Base-by-base conservation (phyloP, 2,329 filamentous ascomycete species). In the Colletotrichum musae region DNA sequence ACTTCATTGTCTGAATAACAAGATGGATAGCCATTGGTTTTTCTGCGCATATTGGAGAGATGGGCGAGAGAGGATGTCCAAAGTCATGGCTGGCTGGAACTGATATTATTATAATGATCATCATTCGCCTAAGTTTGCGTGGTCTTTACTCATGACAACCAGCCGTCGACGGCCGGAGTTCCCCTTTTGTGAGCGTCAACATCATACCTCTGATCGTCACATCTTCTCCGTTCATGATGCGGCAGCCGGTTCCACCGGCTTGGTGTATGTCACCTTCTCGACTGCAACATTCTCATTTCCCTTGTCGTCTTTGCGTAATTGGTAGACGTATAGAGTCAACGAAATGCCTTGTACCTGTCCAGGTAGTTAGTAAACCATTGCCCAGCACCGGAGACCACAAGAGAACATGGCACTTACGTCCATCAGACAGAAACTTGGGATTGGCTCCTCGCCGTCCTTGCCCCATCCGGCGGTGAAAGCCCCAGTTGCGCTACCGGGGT, bases 381-480 rank as follows among this genome's bases (percentile, higher is more conserved):
- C 12, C 24, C 9, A 21, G 47, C n/a, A 21, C 21, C 4, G 9
- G 15, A 21, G 51, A 24, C 28, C 16, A 50, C 50, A 59, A 2
- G 16, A 5, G 58, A 51, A 21, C n/a, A n/a, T 6, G 58, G 63
- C 53, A 92, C 94, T 85, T 81, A 98, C 95, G 88, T 98, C 95
- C 95, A 98, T 98, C 80, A 98, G 83, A 77, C 96, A 97, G 81
- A 98, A 98, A 79, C 94, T 97, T 28, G 95, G 95, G 65, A 91
- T 91, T 26, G 92, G 93, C 64, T 95, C 93, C 77, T 93, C 89
- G n/a, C 82, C 85, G 48, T 87, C 87, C 59, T 83, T 82, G 21
- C 82, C 83, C 86, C 88, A 91, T 21, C 87, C 86, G 1, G 86
- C 87, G 24, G 87, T 83, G 72, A 89, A 89, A 3, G 89, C 89